Conservation (phyloP, 805 yeast species). For the Saccharomycopsis schoenii region DNA sequence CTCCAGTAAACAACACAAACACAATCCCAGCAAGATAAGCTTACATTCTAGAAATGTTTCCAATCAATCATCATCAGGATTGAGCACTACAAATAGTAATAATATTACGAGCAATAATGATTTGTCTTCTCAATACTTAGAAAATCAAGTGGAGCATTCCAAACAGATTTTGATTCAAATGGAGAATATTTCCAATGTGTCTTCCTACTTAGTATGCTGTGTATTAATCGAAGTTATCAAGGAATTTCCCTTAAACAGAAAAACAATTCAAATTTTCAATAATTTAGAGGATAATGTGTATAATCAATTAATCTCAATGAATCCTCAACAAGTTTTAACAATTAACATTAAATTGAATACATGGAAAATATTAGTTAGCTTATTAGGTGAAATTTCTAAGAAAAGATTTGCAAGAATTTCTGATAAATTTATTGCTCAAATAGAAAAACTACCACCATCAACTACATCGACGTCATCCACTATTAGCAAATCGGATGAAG, state of each 20-base stretch:
- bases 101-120: constrained; percentile 5
- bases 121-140: constrained; percentile 10
- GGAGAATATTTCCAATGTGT: constrained; percentile 76
- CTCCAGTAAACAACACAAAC: neutral
- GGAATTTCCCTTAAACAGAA: constrained; percentile 65
- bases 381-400: constrained; percentile 85
- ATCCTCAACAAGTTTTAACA: constrained; percentile 57
- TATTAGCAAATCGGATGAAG: constrained; percentile 34
- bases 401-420: constrained; percentile 78
- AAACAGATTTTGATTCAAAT: constrained; percentile 70
- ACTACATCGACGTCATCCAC: constrained; percentile 21
- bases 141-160: constrained; percentile 31
- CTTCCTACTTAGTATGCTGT: constrained; percentile 82
- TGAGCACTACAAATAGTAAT: constrained; percentile 1
- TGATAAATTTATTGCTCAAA: constrained; percentile 85
- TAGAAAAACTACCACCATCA: constrained; percentile 61
- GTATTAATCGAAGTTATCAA: constrained; percentile 87
- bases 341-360: constrained; percentile 78
- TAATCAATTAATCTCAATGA: constrained; percentile 79
- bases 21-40: constrained; percentile 8
- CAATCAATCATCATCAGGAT: constrained; percentile 7
- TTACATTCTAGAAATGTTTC: constrained; percentile 15
- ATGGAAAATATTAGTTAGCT: constrained; percentile 85
- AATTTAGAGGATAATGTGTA: constrained; percentile 90
- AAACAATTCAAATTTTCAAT: constrained; percentile 71